Evolutionary conservation across 345 rosid genomes (phyloP), one percentile per base, ranked within the genome.

Genomic region (Eucalyptus cladocalyx): DNA sequence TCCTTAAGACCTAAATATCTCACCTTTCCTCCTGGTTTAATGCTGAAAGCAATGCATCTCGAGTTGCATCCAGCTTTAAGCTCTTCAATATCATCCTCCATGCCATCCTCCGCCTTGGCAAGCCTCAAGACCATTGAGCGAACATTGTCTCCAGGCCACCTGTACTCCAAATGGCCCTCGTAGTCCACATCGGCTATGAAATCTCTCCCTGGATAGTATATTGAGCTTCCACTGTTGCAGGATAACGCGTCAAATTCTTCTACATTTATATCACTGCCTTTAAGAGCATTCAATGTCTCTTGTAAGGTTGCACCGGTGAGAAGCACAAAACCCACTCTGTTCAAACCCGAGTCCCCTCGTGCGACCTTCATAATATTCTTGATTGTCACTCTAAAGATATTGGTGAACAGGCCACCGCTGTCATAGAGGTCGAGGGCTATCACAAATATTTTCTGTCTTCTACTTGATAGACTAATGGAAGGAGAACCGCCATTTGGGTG

Each of bases 121-220:
- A 97, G 93, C 92, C 95, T 91, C 88, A 88, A 86, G 49, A 91
- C 93, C 83, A 90, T 92, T 8, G 96, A 93, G 88, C 91, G 92
- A 86, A 96, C 92, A 88, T 94, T 93, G 91, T 97, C 99, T 91
- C 97, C 96, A 17, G 98, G 97, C 98, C 98, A 97, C 93, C 97
- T 95, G 93, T 97, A 95, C 88, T 92, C 96, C 62, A 96, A 91
- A 90, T 95, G 98, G 87, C 94, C 95, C 88, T 94, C 97, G 43
- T 96, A 96, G 87, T 96, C 97, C 87, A 86, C 87, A 92, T 96
- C 98, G 87, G 94, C 95, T 80, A 87, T 94, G 95, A 95, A 92
- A 54, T 97, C 97, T 90, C 88, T 94, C 97, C 99, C 95, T 80
- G 99, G 99, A 89, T 94, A 95, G 89, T 93, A 95, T 92, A 96